Conservation (phyloP, 306 rosid species). For the Oemleria cerasiformis region DNA sequence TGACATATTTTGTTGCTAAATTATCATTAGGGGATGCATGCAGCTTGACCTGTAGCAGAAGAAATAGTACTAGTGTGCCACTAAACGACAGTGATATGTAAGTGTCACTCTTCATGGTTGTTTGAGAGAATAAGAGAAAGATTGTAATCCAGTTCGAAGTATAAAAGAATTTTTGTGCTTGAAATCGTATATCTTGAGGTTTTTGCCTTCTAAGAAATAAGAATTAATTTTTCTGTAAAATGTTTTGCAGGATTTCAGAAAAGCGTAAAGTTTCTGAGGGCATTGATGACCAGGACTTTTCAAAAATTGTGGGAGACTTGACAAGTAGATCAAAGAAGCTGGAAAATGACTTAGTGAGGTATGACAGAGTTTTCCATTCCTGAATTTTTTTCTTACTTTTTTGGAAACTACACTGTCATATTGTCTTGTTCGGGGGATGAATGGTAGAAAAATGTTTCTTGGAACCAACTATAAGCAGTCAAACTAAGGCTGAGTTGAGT, state of each 20-base stretch:
- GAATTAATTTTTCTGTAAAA: constrained; percentile 10
- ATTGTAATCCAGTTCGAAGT: neutral
- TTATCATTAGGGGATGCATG: constrained; percentile 47
- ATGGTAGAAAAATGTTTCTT: neutral
- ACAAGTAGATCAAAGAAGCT: constrained; percentile 33
- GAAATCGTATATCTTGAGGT: neutral
- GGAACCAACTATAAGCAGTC: neutral
- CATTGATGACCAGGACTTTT: constrained; percentile 24
- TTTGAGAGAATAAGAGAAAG: neutral
- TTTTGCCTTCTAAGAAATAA: neutral
- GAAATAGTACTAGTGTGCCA: constrained; percentile 19
- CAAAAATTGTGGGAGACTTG: constrained; percentile 34
- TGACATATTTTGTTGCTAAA: constrained; percentile 38
- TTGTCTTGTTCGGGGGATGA: neutral
- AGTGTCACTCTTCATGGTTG: constrained; percentile 23
- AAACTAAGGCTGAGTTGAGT: neutral
- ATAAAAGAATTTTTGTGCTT: neutral
- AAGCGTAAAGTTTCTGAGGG: constrained; percentile 27
- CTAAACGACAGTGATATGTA: constrained; percentile 29
- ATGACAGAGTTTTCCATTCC: constrained; percentile 3
- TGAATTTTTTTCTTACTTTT: constrained; percentile 6
- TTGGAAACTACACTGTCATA: neutral
- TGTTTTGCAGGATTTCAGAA: constrained; percentile 34
- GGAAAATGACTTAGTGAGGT: constrained; percentile 47
- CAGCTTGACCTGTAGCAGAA: constrained; percentile 33